phyloP scores from a whole-genome alignment of 2,329 filamentous ascomycete genomes.

The Pseudocercospora pini-densiflorae region DNA sequence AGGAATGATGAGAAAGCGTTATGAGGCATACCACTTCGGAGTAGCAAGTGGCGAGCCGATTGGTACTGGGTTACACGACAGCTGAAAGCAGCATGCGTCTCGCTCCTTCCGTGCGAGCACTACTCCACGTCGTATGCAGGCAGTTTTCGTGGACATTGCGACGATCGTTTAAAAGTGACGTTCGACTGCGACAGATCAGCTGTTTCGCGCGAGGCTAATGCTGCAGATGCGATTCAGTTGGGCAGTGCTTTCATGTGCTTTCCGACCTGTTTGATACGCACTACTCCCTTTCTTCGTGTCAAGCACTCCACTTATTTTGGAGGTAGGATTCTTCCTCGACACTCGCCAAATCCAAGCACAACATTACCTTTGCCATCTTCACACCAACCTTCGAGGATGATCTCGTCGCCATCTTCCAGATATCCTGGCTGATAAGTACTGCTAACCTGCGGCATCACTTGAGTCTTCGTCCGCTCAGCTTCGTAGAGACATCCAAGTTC shows the following conservation, averaged over 20 bases:
- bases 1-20: not conserved
- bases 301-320: conserved; percentile 20
- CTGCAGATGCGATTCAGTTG: not conserved
- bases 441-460: conserved; percentile 40
- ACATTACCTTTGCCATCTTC: conserved; percentile 32
- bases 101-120: not conserved
- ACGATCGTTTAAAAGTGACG: not conserved
- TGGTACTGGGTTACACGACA: conserved; percentile 1
- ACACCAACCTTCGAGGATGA: conserved; percentile 40
- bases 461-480: conserved; percentile 37
- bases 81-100: not conserved
- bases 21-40: conserved; percentile 4
- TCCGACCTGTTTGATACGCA: too few species aligned
- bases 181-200: not conserved
- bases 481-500: conserved; percentile 52
- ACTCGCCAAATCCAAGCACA: conserved; percentile 38
- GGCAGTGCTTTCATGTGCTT: too few species aligned
- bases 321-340: conserved; percentile 33
- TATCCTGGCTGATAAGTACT: conserved; percentile 43
- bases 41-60: conserved; percentile 2
- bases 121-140: not conserved
- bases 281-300: not conserved
- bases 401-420: conserved; percentile 48
- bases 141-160: not conserved
- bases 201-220: not conserved